These are phyloP conservation scores for Colletotrichum falcatum DNA, from an alignment of 2,329 filamentous ascomycete genomes.

Conservation along the genomic window DNA sequence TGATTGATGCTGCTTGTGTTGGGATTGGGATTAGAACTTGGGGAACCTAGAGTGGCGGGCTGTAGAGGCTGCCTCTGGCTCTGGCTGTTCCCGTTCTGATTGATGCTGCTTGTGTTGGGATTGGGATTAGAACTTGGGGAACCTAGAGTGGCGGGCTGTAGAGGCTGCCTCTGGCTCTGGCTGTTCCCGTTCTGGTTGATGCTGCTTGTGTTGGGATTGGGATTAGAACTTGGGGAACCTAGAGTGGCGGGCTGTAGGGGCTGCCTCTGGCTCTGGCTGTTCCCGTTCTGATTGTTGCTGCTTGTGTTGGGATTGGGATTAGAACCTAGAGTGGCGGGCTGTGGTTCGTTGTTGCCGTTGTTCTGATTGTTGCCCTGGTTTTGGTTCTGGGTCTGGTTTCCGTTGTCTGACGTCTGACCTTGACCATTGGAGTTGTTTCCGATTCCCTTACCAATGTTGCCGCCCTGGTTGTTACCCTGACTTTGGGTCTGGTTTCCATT, in stretches of 20 bases:
- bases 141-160: conserved; percentile 12
- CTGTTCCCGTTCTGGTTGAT: not conserved
- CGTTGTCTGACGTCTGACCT: not conserved
- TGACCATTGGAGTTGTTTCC: conserved; percentile 5
- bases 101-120: not conserved
- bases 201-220: not conserved
- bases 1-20: not conserved
- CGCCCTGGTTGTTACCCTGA: not conserved
- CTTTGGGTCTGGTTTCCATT: not conserved
- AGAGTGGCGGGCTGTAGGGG: conserved; percentile 15
- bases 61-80: not conserved
- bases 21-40: conserved; percentile 7
- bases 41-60: conserved; percentile 4
- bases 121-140: conserved; percentile 11
- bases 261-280: not conserved
- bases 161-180: not conserved
- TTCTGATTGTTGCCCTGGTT: conserved; percentile 8
- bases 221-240: conserved; percentile 6
- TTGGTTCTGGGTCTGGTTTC: conserved; percentile 12
- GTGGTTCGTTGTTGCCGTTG: not conserved
- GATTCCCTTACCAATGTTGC: not conserved
- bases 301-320: too few relatives aligned
- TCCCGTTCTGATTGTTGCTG: not conserved
- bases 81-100: not conserved
- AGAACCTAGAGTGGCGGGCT: too few relatives aligned